Evolutionary conservation across 805 yeast species (phyloP), one percentile per base, ranked within the genome.

Genomic region (Starmerella ratchasimensis): DNA sequence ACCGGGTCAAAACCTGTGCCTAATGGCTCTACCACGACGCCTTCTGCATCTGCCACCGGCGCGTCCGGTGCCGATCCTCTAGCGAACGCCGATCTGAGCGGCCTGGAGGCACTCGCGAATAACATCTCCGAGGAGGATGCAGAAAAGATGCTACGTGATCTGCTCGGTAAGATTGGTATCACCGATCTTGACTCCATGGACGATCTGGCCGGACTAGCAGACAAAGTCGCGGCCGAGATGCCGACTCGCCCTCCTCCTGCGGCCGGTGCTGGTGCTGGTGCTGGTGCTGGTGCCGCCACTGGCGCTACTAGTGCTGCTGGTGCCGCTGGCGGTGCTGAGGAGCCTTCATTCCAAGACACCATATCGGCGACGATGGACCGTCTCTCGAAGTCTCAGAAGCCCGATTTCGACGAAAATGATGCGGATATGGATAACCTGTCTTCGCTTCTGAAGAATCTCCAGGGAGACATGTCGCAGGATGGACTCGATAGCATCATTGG

Each of bases 331-430:
- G 21, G n/a, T 22, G 10, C 16, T 20, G 22, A 44, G 9, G 18
- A 31, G 18, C 22, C 34, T 18, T 47, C 24, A 18, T 76, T 86
- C 53, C 78, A 81, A 52, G 71, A 70, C 42, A 80, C 86, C 6
- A 80, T 88, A 53, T 69, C 82, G 20, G 76, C 73, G 38, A 82
- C 97, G 0, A 69, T 84, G 63, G 74, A 75, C 50, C 68, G 95
- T 42, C 64, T 88, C 51, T 74, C 80, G 20, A 83, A 84, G n/a
- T 76, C 81, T 19, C 90, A 82, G 48, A 71, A 72, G 54, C 62
- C 49, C 54, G 62, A 54, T 63, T n/a, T n/a, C n/a, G 61, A 34
- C 9, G 31, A 7, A 11, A 61, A 53, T 64, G 62, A 55, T 64
- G 26, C 45, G 8, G 57, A 64, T 1, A 76, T 69, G 38, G 75